Base-by-base conservation (phyloP, 176 grass and related monocot genomes). In the Puya raimondii region DNA sequence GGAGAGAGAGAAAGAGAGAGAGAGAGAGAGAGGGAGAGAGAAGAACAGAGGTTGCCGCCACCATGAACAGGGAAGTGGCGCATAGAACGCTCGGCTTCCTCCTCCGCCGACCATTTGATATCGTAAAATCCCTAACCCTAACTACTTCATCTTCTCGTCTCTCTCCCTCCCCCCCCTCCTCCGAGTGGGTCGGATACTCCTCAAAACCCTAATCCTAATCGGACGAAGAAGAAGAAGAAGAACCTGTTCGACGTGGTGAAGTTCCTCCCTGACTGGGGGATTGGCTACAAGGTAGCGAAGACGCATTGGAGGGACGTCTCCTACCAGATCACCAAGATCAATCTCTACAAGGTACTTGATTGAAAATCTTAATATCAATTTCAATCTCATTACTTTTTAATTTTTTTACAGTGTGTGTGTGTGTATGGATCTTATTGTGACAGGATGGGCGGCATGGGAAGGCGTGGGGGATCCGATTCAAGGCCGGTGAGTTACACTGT, bases 371-470 rank as follows among this genome's bases (percentile, higher is more conserved):
- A 16, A 21, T 48, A 21, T 12, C 42, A 65, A 22, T 12, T 33
- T 10, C 6, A 22, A 15, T 23, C 2, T 22, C 0, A 3, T 49
- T 51, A 63, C 6, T 4, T 70, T 12, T 10, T 52, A 52, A 56
- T 85, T 69, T 77, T 13, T 9, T 1, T 51, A 48, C 67, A 18
- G 61, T 63, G 21, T 6, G 27, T 29, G 26, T 74, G 59, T 16
- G 48, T 68, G 47, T 56, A n/a, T n/a, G 48, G 11, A 51, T 11
- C 27, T 18, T 8, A 63, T 64, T 64, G 16, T 51, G 73, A 71
- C 16, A 96, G 88, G 91, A 96, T 8, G 91, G 91, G 47, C 85
- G 83, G 18, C 91, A 96, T 53, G 91, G 91, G n/a, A 96, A 96
- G 72, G 88, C 85, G 1, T 96, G 91, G 91, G 91, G 91, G 13